These are phyloP conservation scores for Ciborinia camelliae DNA, from an alignment of 2,329 filamentous ascomycete species.

Conservation along the genomic window DNA sequence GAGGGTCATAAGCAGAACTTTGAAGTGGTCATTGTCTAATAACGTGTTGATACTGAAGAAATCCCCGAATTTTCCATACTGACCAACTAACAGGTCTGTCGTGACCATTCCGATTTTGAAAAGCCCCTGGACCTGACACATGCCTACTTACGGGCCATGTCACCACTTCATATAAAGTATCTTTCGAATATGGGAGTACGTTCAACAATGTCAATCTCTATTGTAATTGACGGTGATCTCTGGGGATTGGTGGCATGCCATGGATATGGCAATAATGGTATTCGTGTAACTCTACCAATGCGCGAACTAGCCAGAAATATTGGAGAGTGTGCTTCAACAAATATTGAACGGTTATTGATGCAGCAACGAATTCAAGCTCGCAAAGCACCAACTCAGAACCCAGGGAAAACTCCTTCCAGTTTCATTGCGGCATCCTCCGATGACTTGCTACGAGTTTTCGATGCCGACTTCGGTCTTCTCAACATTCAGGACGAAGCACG, in stretches of 20 bases:
- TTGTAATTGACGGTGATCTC: conserved; percentile 78
- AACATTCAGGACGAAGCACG: conserved; percentile 89
- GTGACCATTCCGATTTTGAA: conserved; percentile 68
- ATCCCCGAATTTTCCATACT: not conserved
- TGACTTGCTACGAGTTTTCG: conserved; percentile 26
- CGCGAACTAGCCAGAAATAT: conserved; percentile 75
- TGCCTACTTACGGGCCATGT: conserved; percentile 84
- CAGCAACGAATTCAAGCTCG: conserved; percentile 22
- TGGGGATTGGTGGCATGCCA: conserved; percentile 91
- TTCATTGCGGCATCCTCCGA: conserved; percentile 26
- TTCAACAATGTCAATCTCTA: conserved; percentile 90
- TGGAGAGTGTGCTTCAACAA: conserved; percentile 51
- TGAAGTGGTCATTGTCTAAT: not conserved
- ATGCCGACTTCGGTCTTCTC: conserved; percentile 58
- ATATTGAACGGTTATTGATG: conserved; percentile 26
- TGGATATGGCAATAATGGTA: conserved; percentile 70
- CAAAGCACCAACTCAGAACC: conserved; percentile 16
- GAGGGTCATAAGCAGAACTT: not conserved
- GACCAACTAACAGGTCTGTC: conserved; percentile 57
- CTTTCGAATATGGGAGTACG: conserved; percentile 84
- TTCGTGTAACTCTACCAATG: conserved; percentile 13
- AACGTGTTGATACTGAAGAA: not conserved
- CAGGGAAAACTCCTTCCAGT: conserved; percentile 23
- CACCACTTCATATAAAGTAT: conserved; percentile 85
- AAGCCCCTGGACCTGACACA: conserved; percentile 65